phyloP scores from a whole-genome alignment of 139 green algal species.

The Astrephomene gubernaculifera region DNA sequence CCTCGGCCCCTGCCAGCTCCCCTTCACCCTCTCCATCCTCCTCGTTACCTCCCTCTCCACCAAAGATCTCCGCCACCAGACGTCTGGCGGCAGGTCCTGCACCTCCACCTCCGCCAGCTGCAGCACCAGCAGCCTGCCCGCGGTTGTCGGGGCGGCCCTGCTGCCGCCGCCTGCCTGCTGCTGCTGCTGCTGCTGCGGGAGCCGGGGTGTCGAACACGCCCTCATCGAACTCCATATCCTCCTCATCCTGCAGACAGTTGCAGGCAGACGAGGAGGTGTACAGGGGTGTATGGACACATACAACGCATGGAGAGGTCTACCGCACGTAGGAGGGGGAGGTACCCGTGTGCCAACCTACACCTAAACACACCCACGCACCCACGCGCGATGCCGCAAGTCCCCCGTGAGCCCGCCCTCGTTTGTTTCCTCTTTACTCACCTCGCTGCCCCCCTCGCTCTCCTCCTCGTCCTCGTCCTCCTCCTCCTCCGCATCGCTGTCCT shows the following conservation, averaged over 20 bases:
- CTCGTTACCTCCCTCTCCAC: not conserved
- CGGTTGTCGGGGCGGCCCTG: not conserved
- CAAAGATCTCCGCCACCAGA: not conserved
- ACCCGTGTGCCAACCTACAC: no score
- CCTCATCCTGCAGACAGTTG: conserved; percentile 19
- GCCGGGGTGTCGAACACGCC: conserved; percentile 10
- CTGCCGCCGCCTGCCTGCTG: no score
- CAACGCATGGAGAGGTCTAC: no score
- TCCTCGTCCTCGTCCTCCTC: conserved; percentile 55
- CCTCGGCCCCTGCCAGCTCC: not conserved
- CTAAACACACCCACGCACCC: no score
- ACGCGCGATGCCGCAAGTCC: no score
- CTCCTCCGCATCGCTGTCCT: conserved; percentile 52
- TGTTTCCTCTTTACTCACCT: no score
- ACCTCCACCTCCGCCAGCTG: not conserved
- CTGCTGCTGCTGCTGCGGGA: no score
- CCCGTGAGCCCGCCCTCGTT: no score
- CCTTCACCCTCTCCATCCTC: not conserved
- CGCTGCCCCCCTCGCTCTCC: conserved; percentile 44
- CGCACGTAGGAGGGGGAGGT: no score
- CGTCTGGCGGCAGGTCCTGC: not conserved
- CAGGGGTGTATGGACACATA: no score
- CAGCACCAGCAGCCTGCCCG: no score
- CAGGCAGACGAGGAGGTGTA: no score
- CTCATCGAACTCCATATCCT: conserved; percentile 13